Evolutionary conservation across 345 rosid genomes (phyloP).

Genomic region (Eucalyptus tenuipes): DNA sequence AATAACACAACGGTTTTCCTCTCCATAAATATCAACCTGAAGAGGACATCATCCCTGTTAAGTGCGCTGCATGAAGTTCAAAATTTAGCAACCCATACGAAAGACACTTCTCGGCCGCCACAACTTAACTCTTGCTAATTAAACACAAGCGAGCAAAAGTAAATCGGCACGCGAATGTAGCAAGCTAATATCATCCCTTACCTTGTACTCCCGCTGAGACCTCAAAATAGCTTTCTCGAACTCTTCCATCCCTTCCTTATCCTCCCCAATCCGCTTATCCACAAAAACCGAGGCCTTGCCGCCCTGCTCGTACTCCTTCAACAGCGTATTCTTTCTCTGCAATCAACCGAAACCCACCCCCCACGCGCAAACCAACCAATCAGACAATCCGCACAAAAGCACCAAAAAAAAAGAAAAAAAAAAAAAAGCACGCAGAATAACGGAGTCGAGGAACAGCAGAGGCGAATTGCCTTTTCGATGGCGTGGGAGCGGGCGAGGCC

Average conservation of each 20-base stretch:
- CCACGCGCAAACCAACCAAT: neutral
- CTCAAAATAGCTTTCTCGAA: constrained; percentile 77
- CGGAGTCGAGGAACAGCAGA: neutral
- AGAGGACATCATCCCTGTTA: neutral
- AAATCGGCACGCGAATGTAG: neutral
- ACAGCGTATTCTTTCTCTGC: constrained; percentile 72
- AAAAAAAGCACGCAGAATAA: neutral
- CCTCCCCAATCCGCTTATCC: constrained; percentile 87
- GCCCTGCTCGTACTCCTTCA: constrained; percentile 77
- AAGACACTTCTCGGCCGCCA: neutral
- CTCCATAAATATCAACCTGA: neutral
- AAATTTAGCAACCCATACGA: neutral
- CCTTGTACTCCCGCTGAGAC: constrained; percentile 84
- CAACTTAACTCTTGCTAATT: neutral
- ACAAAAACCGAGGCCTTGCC: constrained; percentile 54
- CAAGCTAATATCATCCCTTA: neutral
- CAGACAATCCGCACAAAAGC: neutral
- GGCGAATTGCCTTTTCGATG: constrained; percentile 38
- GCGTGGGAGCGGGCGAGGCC: constrained; percentile 61
- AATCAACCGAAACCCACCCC: neutral
- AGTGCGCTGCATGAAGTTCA: neutral
- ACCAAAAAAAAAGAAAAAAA: neutral
- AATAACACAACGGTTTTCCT: neutral
- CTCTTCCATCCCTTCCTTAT: constrained; percentile 53
- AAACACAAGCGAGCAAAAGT: neutral